phyloP scores from a whole-genome alignment of 805 yeast genomes.

The Metschnikowia orientalis region DNA sequence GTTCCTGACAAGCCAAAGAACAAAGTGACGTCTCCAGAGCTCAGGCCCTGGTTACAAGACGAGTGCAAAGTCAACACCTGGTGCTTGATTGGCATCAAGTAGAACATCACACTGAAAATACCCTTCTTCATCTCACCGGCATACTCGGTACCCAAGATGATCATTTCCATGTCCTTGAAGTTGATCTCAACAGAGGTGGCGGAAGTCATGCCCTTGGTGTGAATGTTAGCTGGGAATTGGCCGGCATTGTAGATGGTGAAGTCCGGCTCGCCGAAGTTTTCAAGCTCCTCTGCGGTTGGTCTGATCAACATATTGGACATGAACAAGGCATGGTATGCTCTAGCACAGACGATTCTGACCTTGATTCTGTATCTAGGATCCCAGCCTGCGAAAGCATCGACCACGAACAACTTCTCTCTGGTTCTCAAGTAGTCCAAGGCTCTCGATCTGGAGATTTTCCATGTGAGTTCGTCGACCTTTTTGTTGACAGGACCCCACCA shows the following conservation, averaged over 20 bases:
- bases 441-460: slow-evolving; percentile 94
- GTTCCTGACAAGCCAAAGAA: slow-evolving; percentile 98
- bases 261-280: slow-evolving; percentile 92
- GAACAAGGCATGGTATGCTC: slow-evolving; percentile 97
- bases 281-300: slow-evolving; percentile 87
- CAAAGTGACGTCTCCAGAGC: slow-evolving; percentile 81
- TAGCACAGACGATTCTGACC: slow-evolving; percentile 93
- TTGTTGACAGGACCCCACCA: slow-evolving; percentile 99
- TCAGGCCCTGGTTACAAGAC: slow-evolving; percentile 85
- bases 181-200: slow-evolving; percentile 93
- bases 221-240: slow-evolving; percentile 95
- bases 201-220: slow-evolving; percentile 96
- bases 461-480: slow-evolving; percentile 87
- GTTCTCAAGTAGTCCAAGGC: slow-evolving; percentile 96
- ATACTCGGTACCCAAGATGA: slow-evolving; percentile 95
- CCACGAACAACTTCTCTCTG: slow-evolving; percentile 87
- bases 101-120: slow-evolving; percentile 97
- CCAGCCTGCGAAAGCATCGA: slow-evolving; percentile 99
- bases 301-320: slow-evolving; percentile 98
- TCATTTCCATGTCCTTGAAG: slow-evolving; percentile 98
- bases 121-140: slow-evolving; percentile 99
- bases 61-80: slow-evolving; percentile 91
- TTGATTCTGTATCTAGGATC: slow-evolving; percentile 96
- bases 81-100: slow-evolving; percentile 94
- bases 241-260: slow-evolving; percentile 98